Percentiles rank a stretch among this genome's conserved stretches.
Evolutionary conservation across 2,329 filamentous ascomycete species (phyloP).

Genomic region (Xylariales sp.): DNA sequence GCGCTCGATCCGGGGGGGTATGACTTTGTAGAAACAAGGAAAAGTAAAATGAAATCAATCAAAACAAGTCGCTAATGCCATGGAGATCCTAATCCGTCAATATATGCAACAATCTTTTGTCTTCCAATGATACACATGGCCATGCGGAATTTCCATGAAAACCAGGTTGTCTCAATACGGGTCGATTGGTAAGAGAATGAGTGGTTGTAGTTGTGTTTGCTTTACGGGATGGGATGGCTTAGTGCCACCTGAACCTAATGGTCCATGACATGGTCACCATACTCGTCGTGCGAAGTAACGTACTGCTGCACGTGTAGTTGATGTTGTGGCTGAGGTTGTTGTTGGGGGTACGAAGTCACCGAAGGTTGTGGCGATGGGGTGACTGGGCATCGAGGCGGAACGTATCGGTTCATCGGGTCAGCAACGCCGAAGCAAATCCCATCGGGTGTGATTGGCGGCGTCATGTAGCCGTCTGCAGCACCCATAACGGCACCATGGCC

Average conservation of each 20-base stretch:
- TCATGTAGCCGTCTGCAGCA: constrained; percentile 72
- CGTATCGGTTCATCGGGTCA: constrained; percentile 39
- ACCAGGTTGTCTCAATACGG: constrained; percentile 8
- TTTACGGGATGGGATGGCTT: background rate
- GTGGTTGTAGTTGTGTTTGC: background rate
- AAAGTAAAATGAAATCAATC: constrained; percentile 24
- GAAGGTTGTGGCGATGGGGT: constrained; percentile 54
- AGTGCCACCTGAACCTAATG: constrained; percentile 3
- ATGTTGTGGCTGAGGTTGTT: constrained; percentile 34
- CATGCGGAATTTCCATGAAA: constrained; percentile 16
- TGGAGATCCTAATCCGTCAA: constrained; percentile 38
- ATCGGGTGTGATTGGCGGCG: constrained; percentile 81
- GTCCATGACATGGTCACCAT: constrained; percentile 18
- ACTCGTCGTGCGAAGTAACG: constrained; percentile 35
- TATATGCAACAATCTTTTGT: constrained; percentile 40
- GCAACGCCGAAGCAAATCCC: constrained; percentile 49
- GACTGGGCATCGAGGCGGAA: constrained; percentile 54
- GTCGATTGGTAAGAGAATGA: constrained; percentile 1
- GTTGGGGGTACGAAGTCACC: constrained; percentile 28
- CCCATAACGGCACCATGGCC: constrained; percentile 57
- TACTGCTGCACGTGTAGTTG: constrained; percentile 30
- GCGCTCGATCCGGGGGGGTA: constrained; percentile 24
- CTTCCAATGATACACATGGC: constrained; percentile 34
- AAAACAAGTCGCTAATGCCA: constrained; percentile 43
- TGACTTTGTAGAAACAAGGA: too few species aligned